Evolutionary conservation across 139 green algal species (phyloP).

Genomic region (Chlamydomonas incerta): DNA sequence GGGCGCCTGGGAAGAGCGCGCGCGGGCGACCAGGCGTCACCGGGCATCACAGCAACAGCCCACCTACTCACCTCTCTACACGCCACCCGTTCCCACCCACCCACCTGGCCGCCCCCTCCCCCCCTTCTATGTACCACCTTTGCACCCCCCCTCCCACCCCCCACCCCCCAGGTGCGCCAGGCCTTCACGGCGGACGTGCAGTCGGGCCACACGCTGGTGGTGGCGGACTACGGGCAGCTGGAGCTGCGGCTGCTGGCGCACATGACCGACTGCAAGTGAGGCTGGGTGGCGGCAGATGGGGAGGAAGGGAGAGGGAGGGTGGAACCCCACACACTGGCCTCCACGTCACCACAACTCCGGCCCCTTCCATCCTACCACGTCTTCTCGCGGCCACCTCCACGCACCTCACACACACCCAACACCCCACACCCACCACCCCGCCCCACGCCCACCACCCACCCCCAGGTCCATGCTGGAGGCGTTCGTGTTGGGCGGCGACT

Average conservation of each 20-base stretch:
- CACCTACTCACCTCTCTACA: no score
- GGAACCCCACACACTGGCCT: no score
- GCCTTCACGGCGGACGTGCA: slow-evolving; percentile 87
- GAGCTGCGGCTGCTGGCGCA: slow-evolving; percentile 98
- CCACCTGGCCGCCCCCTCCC: no score
- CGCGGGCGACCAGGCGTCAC: no score
- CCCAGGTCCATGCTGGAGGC: slow-evolving; percentile 85
- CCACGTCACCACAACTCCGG: no score
- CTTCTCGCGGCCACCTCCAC: neutral
- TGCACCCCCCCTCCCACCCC: neutral
- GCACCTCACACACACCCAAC: neutral
- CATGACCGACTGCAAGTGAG: slow-evolving; percentile 86
- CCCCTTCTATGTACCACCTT: neutral
- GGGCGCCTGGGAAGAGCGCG: no score
- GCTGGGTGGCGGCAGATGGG: neutral
- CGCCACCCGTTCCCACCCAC: no score
- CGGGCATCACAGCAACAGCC: no score
- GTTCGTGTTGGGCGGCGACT: slow-evolving; percentile 95
- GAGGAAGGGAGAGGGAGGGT: neutral
- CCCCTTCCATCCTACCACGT: neutral
- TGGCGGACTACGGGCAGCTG: slow-evolving; percentile 98
- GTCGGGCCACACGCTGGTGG: slow-evolving; percentile 87
- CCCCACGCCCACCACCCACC: no score
- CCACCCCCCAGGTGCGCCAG: slow-evolving; percentile 75
- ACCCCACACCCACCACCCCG: neutral